These are phyloP conservation scores for Silene noctiflora DNA, from an alignment of 179 eudicot species.

Conservation along the genomic window DNA sequence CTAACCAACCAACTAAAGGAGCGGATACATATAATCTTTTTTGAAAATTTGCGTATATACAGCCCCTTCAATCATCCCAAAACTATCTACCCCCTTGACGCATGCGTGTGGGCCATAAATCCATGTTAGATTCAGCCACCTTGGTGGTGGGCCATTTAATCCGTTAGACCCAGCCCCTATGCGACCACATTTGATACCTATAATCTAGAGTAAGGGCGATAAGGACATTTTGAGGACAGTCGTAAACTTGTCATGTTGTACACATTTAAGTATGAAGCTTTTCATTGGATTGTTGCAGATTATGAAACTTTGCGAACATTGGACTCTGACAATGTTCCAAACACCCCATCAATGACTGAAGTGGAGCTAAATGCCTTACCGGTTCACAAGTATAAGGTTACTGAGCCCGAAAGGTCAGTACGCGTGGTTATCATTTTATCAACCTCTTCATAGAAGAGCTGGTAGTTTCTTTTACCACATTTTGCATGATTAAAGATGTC, in stretches of 20 bases:
- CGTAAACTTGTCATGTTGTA: background rate
- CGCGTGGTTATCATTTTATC: background rate
- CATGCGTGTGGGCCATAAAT: too few species aligned
- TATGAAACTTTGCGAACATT: slow-evolving; percentile 70
- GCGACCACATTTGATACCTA: too few species aligned
- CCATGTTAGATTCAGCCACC: too few species aligned
- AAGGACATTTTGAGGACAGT: background rate
- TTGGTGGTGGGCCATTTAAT: too few species aligned
- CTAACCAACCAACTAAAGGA: too few species aligned
- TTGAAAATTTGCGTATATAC: too few species aligned
- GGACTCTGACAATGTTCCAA: slow-evolving; percentile 61
- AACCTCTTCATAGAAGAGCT: background rate
- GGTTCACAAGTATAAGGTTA: slow-evolving; percentile 59
- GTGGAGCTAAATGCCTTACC: slow-evolving; percentile 70
- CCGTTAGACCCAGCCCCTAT: too few species aligned
- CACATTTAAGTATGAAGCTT: background rate
- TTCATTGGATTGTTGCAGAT: slow-evolving; percentile 38
- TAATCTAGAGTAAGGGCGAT: background rate
- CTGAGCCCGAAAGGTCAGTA: slow-evolving; percentile 42
- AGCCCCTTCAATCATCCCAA: too few species aligned
- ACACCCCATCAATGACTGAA: slow-evolving; percentile 54
- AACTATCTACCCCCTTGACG: too few species aligned
- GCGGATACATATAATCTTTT: too few species aligned
- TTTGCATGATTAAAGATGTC: too few species aligned
- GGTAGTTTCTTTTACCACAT: too few species aligned